These are phyloP conservation scores for Capsicum pubescens DNA, from an alignment of 257 asterid genomes.

Conservation along the genomic window DNA sequence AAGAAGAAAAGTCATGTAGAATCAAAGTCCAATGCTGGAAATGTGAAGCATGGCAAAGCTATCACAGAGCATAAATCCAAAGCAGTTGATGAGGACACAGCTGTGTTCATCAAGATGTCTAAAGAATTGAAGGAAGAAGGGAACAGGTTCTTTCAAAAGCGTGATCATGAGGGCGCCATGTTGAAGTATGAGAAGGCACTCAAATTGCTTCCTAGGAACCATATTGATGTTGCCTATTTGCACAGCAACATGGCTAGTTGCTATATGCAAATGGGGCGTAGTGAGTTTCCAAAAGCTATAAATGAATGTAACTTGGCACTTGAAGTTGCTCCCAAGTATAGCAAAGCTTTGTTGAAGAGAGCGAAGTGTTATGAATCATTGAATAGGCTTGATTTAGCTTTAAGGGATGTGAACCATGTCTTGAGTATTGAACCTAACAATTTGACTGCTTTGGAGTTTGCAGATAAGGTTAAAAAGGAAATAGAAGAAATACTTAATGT, in stretches of 20 bases:
- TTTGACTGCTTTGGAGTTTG: conserved; percentile 74
- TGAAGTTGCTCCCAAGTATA: conserved; percentile 81
- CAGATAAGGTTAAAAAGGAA: conserved; percentile 55
- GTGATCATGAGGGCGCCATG: conserved; percentile 92
- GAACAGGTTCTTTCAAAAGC: conserved; percentile 72
- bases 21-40: conserved; percentile 52
- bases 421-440: conserved; percentile 83
- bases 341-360: conserved; percentile 85
- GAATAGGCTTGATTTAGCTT: conserved; percentile 79
- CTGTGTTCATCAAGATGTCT: conserved; percentile 85
- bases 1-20: conserved; percentile 61
- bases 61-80: conserved; percentile 55
- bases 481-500: conserved; percentile 54
- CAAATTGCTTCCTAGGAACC: conserved; percentile 73
- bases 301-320: conserved; percentile 89
- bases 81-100: conserved; percentile 90
- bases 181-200: conserved; percentile 86
- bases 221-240: conserved; percentile 80
- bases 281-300: conserved; percentile 85
- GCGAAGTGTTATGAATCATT: conserved; percentile 78
- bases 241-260: conserved; percentile 86
- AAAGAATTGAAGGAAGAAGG: conserved; percentile 91
- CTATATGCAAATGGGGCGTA: conserved; percentile 87
- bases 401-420: conserved; percentile 73
- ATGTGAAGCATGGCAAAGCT: conserved; percentile 47